Evolutionary conservation across 2,329 filamentous ascomycete genomes (phyloP), one percentile per base, ranked within the genome.

Genomic region (Xylaria sp.): DNA sequence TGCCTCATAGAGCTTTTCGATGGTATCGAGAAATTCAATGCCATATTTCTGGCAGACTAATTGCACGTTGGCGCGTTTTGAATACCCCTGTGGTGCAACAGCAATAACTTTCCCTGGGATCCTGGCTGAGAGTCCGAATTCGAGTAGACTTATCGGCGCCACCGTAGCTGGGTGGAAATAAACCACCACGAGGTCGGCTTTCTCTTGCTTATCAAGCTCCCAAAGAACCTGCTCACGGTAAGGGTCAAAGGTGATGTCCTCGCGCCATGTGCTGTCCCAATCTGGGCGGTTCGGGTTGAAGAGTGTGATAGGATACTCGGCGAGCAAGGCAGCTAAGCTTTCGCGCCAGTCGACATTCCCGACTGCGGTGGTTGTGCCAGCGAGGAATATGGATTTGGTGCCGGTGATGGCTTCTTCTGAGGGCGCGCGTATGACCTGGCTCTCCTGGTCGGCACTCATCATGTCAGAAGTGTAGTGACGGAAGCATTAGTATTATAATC

Each of bases 21-120:
- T 31, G 9, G 28, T 9, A 9, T 31, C 28, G 5, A 31, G 28
- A 9, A 31, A 31, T 31, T 78, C 74, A 5, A 87, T 72, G 0
- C 73, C 77, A 63, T 81, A 83, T 56, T 77, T 77, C 61, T 76
- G 71, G 63, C 86, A 89, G 9, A 87, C 80, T 14, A 87, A 75
- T 68, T 85, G 77, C 33, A 90, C 84, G 65, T 90, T 88, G 0
- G 85, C 87, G n/a, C 78, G 78, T 72, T 87, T 87, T 74, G 74
- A 80, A 68, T 85, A 90, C 0, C 78, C 79, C 23, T 78, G 72
- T 1, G 80, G 77, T 49, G 83, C 86, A 43, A 82, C 82, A 0
- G 88, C 85, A 11, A 89, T 75, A 1, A 79, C 77, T 70, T 81
- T 84, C 1, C 75, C 75, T 1, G 61, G 28, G 5, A 31, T 17